These are phyloP conservation scores for Penicillium sp. DNA, from an alignment of 2,329 filamentous ascomycete species.

Conservation along the genomic window DNA sequence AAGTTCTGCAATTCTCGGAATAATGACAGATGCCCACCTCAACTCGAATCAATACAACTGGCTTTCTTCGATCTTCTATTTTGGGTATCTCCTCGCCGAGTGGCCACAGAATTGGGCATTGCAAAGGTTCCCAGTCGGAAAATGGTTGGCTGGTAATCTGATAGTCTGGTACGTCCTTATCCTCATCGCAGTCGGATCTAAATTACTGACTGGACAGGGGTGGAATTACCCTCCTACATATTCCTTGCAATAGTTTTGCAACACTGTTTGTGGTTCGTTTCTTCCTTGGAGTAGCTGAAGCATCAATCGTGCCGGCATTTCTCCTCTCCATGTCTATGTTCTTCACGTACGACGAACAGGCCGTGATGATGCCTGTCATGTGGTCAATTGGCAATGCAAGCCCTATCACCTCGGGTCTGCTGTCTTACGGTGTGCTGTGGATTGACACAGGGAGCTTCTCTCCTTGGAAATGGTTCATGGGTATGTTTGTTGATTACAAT, in stretches of 20 bases:
- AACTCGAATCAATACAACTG: slow-evolving; percentile 40
- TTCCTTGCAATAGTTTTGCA: slow-evolving; percentile 50
- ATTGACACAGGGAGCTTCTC: slow-evolving; percentile 39
- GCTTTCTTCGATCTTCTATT: slow-evolving; percentile 47
- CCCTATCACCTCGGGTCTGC: slow-evolving; percentile 42
- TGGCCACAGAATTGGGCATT: slow-evolving; percentile 48
- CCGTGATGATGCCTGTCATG: slow-evolving; percentile 38
- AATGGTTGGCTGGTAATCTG: slow-evolving; percentile 40
- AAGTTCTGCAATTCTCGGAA: slow-evolving; percentile 33
- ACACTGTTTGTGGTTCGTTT: slow-evolving; percentile 54
- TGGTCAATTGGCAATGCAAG: slow-evolving; percentile 45
- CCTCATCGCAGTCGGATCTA: neutral
- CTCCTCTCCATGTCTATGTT: slow-evolving; percentile 44
- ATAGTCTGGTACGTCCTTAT: slow-evolving; percentile 12
- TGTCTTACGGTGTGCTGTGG: slow-evolving; percentile 47
- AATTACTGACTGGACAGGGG: slow-evolving; percentile 30
- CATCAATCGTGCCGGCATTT: slow-evolving; percentile 55
- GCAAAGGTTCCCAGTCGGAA: slow-evolving; percentile 42
- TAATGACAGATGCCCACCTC: slow-evolving; percentile 33
- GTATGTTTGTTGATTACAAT: slow-evolving; percentile 14
- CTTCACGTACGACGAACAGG: slow-evolving; percentile 40
- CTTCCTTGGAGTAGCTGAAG: slow-evolving; percentile 56
- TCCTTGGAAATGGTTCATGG: slow-evolving; percentile 46
- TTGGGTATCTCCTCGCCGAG: slow-evolving; percentile 43
- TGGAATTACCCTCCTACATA: slow-evolving; percentile 34